Percentiles rank a stretch among this genome's conserved stretches.
These are phyloP conservation scores for Miamiensis avidus DNA, from an alignment of 169 alveolate genomes.

Conservation along the genomic window DNA sequence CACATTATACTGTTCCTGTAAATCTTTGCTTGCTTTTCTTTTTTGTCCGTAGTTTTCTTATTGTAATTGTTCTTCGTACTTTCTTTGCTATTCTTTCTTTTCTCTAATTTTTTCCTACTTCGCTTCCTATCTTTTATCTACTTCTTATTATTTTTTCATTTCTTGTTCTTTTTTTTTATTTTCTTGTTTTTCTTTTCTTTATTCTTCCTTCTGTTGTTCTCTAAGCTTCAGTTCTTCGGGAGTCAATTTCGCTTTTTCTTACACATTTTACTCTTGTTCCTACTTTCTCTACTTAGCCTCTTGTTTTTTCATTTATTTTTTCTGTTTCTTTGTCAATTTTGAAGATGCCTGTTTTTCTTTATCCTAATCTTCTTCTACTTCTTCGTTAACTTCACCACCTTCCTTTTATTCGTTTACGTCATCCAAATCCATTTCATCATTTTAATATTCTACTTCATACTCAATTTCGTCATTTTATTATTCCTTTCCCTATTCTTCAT, in stretches of 20 bases:
- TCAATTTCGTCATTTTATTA: constrained; percentile 18
- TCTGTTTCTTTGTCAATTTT: neutral
- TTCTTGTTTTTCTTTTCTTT: constrained; percentile 25
- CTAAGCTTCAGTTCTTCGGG: constrained; percentile 52
- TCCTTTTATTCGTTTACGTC: neutral
- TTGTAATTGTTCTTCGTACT: constrained; percentile 33
- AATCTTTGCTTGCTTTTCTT: no score
- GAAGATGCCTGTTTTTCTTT: neutral
- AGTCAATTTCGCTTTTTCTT: no score
- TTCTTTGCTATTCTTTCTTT: neutral
- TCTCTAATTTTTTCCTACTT: neutral
- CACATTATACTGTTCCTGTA: no score
- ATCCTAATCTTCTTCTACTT: neutral
- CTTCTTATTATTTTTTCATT: neutral
- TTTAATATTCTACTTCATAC: constrained; percentile 19
- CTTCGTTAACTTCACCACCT: neutral
- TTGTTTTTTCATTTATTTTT: neutral
- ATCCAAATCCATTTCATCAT: constrained; percentile 3
- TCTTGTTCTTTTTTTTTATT: neutral
- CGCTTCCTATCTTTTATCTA: constrained; percentile 4
- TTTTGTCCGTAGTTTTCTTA: constrained; percentile 15
- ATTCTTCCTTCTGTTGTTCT: constrained; percentile 32
- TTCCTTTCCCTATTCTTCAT: constrained; percentile 10
- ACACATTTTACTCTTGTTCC: constrained; percentile 35
- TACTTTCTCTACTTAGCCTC: constrained; percentile 3